phyloP scores from a whole-genome alignment of 805 yeast species.

The Starmera dryadoides region DNA sequence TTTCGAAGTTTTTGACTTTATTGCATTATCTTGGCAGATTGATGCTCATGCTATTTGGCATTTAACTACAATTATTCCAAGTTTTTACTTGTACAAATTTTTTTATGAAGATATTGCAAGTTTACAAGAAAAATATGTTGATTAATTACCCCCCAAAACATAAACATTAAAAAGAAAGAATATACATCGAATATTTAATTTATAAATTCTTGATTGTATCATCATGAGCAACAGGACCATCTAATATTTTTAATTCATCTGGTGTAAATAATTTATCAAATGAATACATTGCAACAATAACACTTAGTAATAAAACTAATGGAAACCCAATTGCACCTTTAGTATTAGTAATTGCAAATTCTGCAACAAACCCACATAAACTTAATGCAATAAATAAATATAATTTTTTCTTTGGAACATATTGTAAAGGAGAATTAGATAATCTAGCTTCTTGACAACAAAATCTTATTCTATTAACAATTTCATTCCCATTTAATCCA shows the following conservation, averaged over 20 bases:
- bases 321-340: slow-evolving; percentile 95
- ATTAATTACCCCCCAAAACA: background rate
- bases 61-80: slow-evolving; percentile 76
- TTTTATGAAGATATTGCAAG: slow-evolving; percentile 41
- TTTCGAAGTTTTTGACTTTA: slow-evolving; percentile 87
- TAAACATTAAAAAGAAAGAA: no score
- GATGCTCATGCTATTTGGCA: slow-evolving; percentile 98
- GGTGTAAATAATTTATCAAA: slow-evolving; percentile 58
- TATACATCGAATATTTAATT: no score
- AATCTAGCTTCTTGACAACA: slow-evolving; percentile 34
- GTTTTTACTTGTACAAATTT: slow-evolving; percentile 64
- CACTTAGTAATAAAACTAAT: slow-evolving; percentile 62
- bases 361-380: slow-evolving; percentile 64
- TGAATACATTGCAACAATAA: slow-evolving; percentile 53
- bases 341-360: slow-evolving; percentile 80
- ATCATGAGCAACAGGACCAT: slow-evolving; percentile 57
- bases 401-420: slow-evolving; percentile 29
- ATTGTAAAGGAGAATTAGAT: slow-evolving; percentile 17
- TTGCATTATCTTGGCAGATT: slow-evolving; percentile 58
- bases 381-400: slow-evolving; percentile 50
- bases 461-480: slow-evolving; percentile 55
- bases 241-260: slow-evolving; percentile 56
- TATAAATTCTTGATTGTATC: slow-evolving; percentile 40
- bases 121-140: slow-evolving; percentile 10
- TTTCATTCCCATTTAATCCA: slow-evolving; percentile 62